Evolutionary conservation across 164 flowering plant genomes (phyloP), one percentile per base, ranked within the genome.

Genomic region (Akebia trifoliata): DNA sequence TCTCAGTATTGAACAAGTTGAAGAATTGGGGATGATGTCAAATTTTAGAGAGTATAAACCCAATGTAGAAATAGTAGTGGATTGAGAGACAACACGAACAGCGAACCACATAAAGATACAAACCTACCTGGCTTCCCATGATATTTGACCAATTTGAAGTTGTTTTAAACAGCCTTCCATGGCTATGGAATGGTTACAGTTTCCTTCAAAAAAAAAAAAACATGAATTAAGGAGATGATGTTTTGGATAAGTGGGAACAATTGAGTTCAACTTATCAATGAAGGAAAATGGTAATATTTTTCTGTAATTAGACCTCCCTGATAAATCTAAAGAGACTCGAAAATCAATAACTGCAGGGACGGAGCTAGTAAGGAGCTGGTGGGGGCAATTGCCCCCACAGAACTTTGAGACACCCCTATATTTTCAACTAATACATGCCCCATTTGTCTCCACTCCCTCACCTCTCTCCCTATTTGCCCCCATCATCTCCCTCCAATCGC

Each of bases 1-100:
- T 49, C 68, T 60, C 40, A 80, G 89, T 6, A 85, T 87, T 17
- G 94, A 77, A 30, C 90, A 85, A 65, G 94, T 85, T 31, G 92
- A 87, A 49, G 94, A 93, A 57, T 58, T 93, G 64, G 94, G 82
- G 30, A 79, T 79, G 62, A 44, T 73, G 8, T 94, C 90, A 1
- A 47, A 72, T 17, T 89, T 83, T 61, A 78, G 75, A 43, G 87
- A 86, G 72, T 79, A 54, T 30, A 67, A 64, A 35, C 65, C 61
- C 1, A 78, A 54, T 1, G 78, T 71, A 40, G 76, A 76, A 30
- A 57, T 73, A 29, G 47, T 57, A 10, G 67, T 77, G 17, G 20
- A 40, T 28, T 65, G 72, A 30, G 76, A 67, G 26, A 44, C 11
- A 6, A 24, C 59, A 3, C 31, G 10, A 24, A 56, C 39, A 29